A percentile compares a stretch with the other conserved stretches of the same genome.
These are phyloP conservation scores for Salix caprea DNA, from an alignment of 345 rosid species.

Conservation along the genomic window DNA sequence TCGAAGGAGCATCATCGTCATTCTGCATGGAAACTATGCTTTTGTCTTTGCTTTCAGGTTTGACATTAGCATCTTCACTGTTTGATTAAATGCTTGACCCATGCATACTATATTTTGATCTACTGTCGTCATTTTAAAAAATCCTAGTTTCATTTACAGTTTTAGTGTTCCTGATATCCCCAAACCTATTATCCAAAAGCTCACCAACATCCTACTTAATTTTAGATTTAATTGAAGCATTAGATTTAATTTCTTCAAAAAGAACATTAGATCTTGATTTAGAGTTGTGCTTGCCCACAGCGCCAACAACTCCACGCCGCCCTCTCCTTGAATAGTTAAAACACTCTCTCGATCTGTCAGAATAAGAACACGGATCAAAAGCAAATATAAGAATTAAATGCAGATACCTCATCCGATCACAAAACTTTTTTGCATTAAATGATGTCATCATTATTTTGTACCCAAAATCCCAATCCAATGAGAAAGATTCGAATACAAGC, in stretches of 20 bases:
- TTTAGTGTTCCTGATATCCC: conserved; percentile 10
- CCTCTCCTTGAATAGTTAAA: conserved; percentile 75
- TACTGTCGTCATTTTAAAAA: background rate
- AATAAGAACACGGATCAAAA: conserved; percentile 66
- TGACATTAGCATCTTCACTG: background rate
- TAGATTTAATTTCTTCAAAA: conserved; percentile 12
- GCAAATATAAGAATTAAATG: conserved; percentile 86
- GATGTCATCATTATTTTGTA: conserved; percentile 71
- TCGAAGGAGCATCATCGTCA: conserved; percentile 36
- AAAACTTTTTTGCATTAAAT: conserved; percentile 76
- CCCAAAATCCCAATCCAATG: conserved; percentile 69
- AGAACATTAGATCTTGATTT: conserved; percentile 22
- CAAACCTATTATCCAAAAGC: conserved; percentile 14
- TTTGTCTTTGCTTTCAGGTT: background rate
- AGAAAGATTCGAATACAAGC: conserved; percentile 57
- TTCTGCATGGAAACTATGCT: background rate
- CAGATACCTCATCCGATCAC: conserved; percentile 92
- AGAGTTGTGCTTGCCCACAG: conserved; percentile 53
- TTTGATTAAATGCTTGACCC: background rate
- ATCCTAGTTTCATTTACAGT: background rate
- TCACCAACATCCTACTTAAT: conserved; percentile 18
- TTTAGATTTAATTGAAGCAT: conserved; percentile 10
- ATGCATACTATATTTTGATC: background rate
- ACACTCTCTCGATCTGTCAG: conserved; percentile 70
- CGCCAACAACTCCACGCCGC: conserved; percentile 64